Evolutionary conservation across 2,329 filamentous ascomycete genomes (phyloP).

Genomic region (Pyrenophora tritici-repentis): DNA sequence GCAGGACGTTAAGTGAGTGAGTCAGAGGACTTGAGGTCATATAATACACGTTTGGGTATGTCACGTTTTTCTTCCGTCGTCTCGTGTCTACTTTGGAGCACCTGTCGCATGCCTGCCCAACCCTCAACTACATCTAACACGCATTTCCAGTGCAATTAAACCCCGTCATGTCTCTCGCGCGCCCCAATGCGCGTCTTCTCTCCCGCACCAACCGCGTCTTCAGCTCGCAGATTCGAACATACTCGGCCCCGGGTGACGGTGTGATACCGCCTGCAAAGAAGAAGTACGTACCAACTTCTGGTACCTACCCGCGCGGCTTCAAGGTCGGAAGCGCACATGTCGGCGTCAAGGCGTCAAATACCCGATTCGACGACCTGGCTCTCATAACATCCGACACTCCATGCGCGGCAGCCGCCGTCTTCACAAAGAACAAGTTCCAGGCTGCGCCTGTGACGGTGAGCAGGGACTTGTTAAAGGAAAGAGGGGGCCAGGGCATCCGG

Average conservation of each 20-base stretch:
- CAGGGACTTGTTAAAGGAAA: slow-evolving; percentile 69
- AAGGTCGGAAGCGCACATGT: slow-evolving; percentile 84
- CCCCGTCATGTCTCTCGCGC: slow-evolving; percentile 39
- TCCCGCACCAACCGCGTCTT: slow-evolving; percentile 31
- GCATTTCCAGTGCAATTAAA: no score
- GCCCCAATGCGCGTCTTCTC: slow-evolving; percentile 35
- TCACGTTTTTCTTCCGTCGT: background rate
- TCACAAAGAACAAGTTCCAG: slow-evolving; percentile 98
- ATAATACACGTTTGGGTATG: slow-evolving; percentile 13
- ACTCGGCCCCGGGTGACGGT: slow-evolving; percentile 64
- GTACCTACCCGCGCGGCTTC: slow-evolving; percentile 91
- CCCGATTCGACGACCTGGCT: slow-evolving; percentile 86
- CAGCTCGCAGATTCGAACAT: slow-evolving; percentile 54
- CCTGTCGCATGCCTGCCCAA: background rate
- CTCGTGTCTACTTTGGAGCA: background rate
- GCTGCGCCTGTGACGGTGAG: slow-evolving; percentile 92
- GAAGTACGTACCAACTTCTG: slow-evolving; percentile 84
- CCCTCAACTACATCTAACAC: background rate
- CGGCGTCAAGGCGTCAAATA: slow-evolving; percentile 92
- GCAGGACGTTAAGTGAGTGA: slow-evolving; percentile 27
- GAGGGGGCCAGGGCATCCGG: slow-evolving; percentile 71
- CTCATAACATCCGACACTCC: slow-evolving; percentile 84
- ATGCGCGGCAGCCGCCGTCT: slow-evolving; percentile 87
- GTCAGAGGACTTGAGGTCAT: slow-evolving; percentile 1
- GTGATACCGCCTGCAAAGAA: slow-evolving; percentile 77